Conservation (phyloP, 495 filamentous ascomycete genomes). For the Penicillium dipodomyicola region DNA sequence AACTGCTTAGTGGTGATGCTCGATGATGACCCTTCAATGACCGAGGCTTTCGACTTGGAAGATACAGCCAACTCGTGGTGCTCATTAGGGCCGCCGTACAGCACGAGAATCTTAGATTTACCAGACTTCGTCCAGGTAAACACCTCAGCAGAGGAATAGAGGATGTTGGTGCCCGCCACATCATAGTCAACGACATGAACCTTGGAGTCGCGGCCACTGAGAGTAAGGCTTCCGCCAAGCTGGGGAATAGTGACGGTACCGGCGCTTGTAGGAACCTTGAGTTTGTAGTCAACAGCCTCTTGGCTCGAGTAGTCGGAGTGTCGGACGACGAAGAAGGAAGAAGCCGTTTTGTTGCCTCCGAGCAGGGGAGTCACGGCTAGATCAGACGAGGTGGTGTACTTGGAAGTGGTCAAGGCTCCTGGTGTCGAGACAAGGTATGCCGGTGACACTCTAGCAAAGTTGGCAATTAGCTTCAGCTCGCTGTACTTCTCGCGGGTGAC, state of each 20-base stretch:
- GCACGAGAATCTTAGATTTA: conserved; percentile 58
- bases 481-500: conserved; percentile 74
- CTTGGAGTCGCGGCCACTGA: conserved; percentile 74
- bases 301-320: conserved; percentile 60
- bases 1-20: conserved; percentile 41
- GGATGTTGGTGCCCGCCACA: conserved; percentile 57
- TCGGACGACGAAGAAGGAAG: conserved; percentile 63
- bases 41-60: conserved; percentile 36
- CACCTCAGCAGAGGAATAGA: conserved; percentile 76
- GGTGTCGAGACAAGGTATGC: conserved; percentile 58
- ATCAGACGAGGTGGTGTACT: conserved; percentile 46
- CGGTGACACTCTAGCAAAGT: conserved; percentile 68
- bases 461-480: conserved; percentile 70
- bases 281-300: conserved; percentile 56
- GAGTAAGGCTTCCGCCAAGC: conserved; percentile 56
- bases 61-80: conserved; percentile 64
- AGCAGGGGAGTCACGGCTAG: conserved; percentile 60
- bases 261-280: conserved; percentile 59
- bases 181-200: conserved; percentile 72
- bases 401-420: conserved; percentile 47
- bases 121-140: conserved; percentile 67
- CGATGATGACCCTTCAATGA: conserved; percentile 49
- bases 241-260: conserved; percentile 64
- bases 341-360: conserved; percentile 43
- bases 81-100: conserved; percentile 71